Percentiles rank a stretch among this genome's conserved stretches.
Conservation (phyloP, 1,139 yeast genomes). For the Saccharomyces hybrid region DNA sequence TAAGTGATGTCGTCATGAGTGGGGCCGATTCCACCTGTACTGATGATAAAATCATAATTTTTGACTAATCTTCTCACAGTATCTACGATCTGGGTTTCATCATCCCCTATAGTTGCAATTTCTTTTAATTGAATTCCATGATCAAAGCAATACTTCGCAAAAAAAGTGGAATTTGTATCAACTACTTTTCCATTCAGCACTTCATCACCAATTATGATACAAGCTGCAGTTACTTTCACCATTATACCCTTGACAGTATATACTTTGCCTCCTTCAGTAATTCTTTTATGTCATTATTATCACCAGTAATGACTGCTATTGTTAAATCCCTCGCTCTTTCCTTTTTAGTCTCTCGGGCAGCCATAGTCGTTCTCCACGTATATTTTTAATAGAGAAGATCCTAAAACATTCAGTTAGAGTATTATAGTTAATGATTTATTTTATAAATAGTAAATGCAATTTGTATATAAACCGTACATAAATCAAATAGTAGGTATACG, state of each 20-base stretch:
- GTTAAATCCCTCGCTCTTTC: neutral
- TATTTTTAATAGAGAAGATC: neutral
- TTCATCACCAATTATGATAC: slow-evolving; percentile 72
- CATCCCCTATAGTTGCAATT: slow-evolving; percentile 72
- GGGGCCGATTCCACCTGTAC: slow-evolving; percentile 81
- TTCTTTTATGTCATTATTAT: neutral
- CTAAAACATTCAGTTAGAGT: neutral
- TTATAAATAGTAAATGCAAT: neutral
- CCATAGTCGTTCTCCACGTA: neutral
- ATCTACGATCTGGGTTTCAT: slow-evolving; percentile 51
- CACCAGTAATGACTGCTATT: neutral
- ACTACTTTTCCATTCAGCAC: slow-evolving; percentile 78
- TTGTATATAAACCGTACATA: neutral
- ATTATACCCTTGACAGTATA: slow-evolving; percentile 7
- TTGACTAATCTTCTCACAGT: slow-evolving; percentile 43
- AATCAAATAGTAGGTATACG: neutral
- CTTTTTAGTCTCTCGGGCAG: neutral
- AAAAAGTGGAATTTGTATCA: slow-evolving; percentile 67
- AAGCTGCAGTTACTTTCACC: slow-evolving; percentile 28
- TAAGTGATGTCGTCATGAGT: slow-evolving; percentile 88
- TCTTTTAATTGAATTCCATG: slow-evolving; percentile 57
- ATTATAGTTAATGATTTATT: neutral
- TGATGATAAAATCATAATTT: slow-evolving; percentile 60
- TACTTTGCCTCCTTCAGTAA: neutral
- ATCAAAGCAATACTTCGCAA: slow-evolving; percentile 62